phyloP scores from a whole-genome alignment of 2,329 filamentous ascomycete species.

The Xylaria sp. region DNA sequence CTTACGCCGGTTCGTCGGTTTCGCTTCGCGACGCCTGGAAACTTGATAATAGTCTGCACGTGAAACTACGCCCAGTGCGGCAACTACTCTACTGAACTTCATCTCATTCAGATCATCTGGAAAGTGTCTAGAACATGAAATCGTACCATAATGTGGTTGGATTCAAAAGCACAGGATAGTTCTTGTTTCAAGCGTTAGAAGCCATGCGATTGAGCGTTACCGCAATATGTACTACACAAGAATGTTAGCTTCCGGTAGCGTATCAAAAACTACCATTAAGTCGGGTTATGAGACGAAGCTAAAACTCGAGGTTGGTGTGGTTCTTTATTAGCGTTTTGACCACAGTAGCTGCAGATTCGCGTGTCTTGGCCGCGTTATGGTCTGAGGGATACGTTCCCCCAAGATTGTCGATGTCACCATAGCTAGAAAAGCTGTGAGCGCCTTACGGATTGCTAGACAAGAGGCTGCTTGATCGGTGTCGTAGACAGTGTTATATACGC shows the following conservation, averaged over 20 bases:
- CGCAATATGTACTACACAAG: too few species aligned
- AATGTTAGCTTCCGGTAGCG: neutral
- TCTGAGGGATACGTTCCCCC: neutral
- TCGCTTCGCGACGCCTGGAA: too few species aligned
- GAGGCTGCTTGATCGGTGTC: neutral
- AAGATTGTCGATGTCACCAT: neutral
- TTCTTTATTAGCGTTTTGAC: neutral
- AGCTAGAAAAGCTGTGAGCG: neutral
- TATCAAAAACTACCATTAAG: neutral
- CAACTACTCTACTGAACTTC: too few species aligned
- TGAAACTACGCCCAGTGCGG: too few species aligned
- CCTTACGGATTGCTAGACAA: neutral
- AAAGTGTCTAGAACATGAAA: too few species aligned
- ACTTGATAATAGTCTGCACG: too few species aligned
- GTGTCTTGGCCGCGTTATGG: neutral
- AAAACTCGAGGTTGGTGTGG: neutral
- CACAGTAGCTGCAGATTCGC: neutral
- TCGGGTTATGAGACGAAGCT: neutral
- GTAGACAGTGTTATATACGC: neutral
- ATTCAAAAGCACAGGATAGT: too few species aligned
- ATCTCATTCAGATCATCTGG: too few species aligned
- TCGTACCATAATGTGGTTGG: too few species aligned
- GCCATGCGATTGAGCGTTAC: too few species aligned
- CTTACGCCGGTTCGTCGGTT: neutral
- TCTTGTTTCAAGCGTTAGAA: too few species aligned